Evolutionary conservation across 192 early-diverging fungal species (phyloP), one percentile per base, ranked within the genome.

Genomic region (Paraglomus occultum): DNA sequence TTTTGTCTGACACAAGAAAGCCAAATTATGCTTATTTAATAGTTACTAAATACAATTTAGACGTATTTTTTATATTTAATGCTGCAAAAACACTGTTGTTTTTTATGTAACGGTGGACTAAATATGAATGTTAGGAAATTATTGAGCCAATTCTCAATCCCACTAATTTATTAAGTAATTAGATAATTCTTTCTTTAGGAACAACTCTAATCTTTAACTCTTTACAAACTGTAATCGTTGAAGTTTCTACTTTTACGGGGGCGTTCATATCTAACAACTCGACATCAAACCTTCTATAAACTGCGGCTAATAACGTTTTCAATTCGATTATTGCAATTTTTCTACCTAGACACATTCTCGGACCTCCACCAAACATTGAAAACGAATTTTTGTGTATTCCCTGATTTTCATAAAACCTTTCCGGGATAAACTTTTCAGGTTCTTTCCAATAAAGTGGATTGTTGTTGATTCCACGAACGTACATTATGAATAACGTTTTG

Each of bases 281-380:
- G 15, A 55, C 53, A 55, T 55, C 53, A 55, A 9, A 55, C 1
- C 20, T 55, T 22, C 53, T 55, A 18, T 55, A 55, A 8, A 31
- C 3, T 22, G 18, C 20, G 11, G 53, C 22, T 1, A 55, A 22
- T 22, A 55, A 22, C 2, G 53, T 55, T 55, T 55, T 55, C 22
- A 55, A 9, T 22, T 55, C 53, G 15, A 55, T 22, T 0, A 55
- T 31, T 55, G 53, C 53, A 31, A 55, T 9, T 6, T 55, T 55
- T 55, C 53, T 55, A 31, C 53, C 53, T 31, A 55, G 18, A 55
- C 53, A 55, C 17, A 10, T 9, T 44, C 9, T 40, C n/a, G 20
- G 14, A 55, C 53, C 53, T 31, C 53, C 53, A 8, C 53, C 53
- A 55, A 55, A 55, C 53, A 55, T 55, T 31, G 53, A 55, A 55